Percentiles rank a stretch among this genome's conserved stretches.
These are phyloP conservation scores for Crithidia mellificae DNA, from an alignment of 208 protist species.

Conservation along the genomic window DNA sequence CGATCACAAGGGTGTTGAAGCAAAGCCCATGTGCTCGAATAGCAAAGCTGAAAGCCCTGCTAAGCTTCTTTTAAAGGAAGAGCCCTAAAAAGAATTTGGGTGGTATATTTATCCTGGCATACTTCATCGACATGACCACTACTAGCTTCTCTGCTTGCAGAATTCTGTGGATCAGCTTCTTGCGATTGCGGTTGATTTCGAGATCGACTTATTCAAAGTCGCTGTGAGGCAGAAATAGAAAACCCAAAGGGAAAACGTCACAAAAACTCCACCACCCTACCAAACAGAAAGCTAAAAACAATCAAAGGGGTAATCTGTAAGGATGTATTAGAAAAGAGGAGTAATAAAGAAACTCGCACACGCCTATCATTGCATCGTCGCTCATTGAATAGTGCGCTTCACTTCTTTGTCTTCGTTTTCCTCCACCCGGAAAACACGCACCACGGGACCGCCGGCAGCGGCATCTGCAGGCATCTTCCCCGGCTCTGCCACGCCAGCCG, in stretches of 20 bases:
- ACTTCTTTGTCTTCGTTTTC: slow-evolving; percentile 2
- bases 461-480: neutral
- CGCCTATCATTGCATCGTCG: neutral
- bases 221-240: slow-evolving; percentile 4
- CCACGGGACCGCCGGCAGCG: slow-evolving; percentile 4
- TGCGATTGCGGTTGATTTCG: neutral
- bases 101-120: too few relatives aligned
- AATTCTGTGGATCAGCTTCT: neutral
- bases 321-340: neutral
- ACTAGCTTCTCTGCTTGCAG: too few relatives aligned
- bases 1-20: too few relatives aligned
- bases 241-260: slow-evolving; percentile 2
- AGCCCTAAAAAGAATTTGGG: too few relatives aligned
- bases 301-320: too few relatives aligned
- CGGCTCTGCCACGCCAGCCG: neutral
- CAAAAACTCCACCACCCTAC: neutral
- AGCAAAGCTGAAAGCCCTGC: too few relatives aligned
- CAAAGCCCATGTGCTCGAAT: too few relatives aligned
- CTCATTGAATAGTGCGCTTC: slow-evolving; percentile 26
- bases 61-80: too few relatives aligned
- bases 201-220: slow-evolving; percentile 6
- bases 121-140: too few relatives aligned
- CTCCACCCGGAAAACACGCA: slow-evolving; percentile 24
- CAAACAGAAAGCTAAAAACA: too few relatives aligned
- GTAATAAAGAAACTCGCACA: neutral